Evolutionary conservation across 1,284 basidiomycete species (phyloP), one percentile per base, ranked within the genome.

Genomic region (Cryptococcus sp.): DNA sequence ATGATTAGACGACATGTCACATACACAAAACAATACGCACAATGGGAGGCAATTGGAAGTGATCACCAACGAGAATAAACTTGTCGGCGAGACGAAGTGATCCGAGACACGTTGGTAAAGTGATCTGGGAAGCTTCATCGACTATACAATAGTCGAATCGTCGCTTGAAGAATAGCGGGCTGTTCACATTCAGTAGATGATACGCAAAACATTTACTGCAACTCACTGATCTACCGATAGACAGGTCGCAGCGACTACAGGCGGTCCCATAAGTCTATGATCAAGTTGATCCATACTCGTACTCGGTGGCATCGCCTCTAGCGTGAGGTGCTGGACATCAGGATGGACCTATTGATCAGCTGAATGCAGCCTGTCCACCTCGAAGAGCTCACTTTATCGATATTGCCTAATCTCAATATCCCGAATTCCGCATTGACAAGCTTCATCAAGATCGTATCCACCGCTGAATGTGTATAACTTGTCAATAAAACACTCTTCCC

Each of bases 121-220:
- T 97, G 60, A 98, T 94, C 73, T 99, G 96, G 0, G 94, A 97
- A 0, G 95, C 96, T 72, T 98, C 96, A 64, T 98, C 96, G 11
- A 98, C 87, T 57, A 98, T 97, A 77, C 95, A 98, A 68, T 94
- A 95, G 73, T 99, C 94, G 68, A 98, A 99, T 7, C 79, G 83
- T 5, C 91, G 82, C 30, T 88, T 83, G 43, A 83, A 82, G 75
- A 98, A 98, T 4, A 97, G 68, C 0, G 91, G 85, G 66, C 91
- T 94, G 63, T 2, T 32, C 2, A 56, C 43, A n/a, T 46, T 57
- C 38, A 57, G 54, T 7, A n/a, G 6, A 23, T 15, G 11, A 34
- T 55, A n/a, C 52, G 36, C n/a, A 15, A 14, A 10, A 30, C 4
- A 6, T 23, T 32, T 31, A 33, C 36, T 11, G 32, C 3, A 0